Evolutionary conservation across 345 rosid genomes (phyloP), one percentile per base, ranked within the genome.

Genomic region (Euphorbia lathyris): DNA sequence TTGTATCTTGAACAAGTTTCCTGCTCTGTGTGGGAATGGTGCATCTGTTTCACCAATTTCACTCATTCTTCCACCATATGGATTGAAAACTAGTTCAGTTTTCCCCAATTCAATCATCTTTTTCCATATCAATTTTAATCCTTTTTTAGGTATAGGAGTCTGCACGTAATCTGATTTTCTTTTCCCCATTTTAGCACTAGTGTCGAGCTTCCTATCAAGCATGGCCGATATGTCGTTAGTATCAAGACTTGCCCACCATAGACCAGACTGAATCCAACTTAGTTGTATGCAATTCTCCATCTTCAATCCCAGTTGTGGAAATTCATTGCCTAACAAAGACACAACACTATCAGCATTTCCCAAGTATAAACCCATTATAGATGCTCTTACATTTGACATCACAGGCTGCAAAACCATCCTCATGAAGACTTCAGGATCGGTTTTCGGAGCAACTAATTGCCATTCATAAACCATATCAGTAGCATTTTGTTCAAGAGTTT

Each of bases 161-260:
- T 34, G 79, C 0, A 90, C 89, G 27, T 86, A 90, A 66, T 92
- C 94, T 0, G 97, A 90, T 40, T 86, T 92, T 76, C 88, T 83
- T 72, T 91, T 91, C 9, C 75, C 27, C 69, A 78, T 82, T 34
- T 56, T 32, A 0, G 82, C 80, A 0, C n/a, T n/a, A n/a, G 75
- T 13, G 47, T 78, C 74, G 0, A 77, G 78, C 7, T 77, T 19
- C 43, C 88, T 68, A 30, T 81, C 84, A 0, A 84, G 85, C 66
- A 91, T 73, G 0, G 83, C 85, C 8, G 76, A 40, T 3, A 80
- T 78, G 0, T 78, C 85, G 52, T 47, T 66, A 19, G 23, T 2
- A 10, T 58, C 50, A n/a, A 14, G 58, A 43, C 58, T 45, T 11
- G 68, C 53, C 78, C 75, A 65, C 78, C 69, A 72, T 58, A 85